Conservation (phyloP, 495 filamentous ascomycete genomes). For the Choiromyces venosus region DNA sequence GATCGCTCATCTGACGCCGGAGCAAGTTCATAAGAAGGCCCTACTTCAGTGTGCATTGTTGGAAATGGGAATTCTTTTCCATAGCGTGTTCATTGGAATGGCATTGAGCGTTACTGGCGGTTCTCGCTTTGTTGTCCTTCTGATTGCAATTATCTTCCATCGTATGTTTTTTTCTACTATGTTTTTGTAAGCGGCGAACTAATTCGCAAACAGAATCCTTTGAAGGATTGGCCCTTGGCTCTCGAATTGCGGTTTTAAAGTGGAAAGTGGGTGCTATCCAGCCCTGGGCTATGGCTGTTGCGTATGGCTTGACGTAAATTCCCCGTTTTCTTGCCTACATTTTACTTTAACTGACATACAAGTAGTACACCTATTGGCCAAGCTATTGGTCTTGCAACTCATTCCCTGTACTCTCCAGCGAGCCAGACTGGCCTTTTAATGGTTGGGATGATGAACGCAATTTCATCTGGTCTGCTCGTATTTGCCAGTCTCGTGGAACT, state of each 20-base stretch:
- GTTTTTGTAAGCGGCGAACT: neutral
- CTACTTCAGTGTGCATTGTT: constrained; percentile 73
- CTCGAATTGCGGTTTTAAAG: constrained; percentile 62
- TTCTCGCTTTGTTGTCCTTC: constrained; percentile 69
- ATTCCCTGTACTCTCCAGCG: constrained; percentile 76
- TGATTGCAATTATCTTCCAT: constrained; percentile 77
- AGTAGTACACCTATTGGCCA: constrained; percentile 73
- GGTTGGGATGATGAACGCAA: constrained; percentile 90
- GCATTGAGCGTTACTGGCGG: constrained; percentile 76
- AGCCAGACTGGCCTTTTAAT: constrained; percentile 77
- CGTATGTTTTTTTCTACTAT: constrained; percentile 36
- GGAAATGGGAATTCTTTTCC: constrained; percentile 80
- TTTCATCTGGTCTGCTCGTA: constrained; percentile 76
- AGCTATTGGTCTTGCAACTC: constrained; percentile 74
- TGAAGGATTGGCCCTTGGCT: constrained; percentile 69
- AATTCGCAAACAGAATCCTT: constrained; percentile 49
- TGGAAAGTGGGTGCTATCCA: constrained; percentile 49
- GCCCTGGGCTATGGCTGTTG: constrained; percentile 93
- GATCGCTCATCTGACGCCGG: constrained; percentile 26
- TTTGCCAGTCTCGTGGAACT: constrained; percentile 91
- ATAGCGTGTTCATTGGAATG: constrained; percentile 87
- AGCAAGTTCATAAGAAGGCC: constrained; percentile 53
- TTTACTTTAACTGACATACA: neutral
- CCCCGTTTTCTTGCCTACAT: neutral
- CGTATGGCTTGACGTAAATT: constrained; percentile 71